Evolutionary conservation across 176 grass and related monocot species (phyloP).

Genomic region (Musa acuminata): DNA sequence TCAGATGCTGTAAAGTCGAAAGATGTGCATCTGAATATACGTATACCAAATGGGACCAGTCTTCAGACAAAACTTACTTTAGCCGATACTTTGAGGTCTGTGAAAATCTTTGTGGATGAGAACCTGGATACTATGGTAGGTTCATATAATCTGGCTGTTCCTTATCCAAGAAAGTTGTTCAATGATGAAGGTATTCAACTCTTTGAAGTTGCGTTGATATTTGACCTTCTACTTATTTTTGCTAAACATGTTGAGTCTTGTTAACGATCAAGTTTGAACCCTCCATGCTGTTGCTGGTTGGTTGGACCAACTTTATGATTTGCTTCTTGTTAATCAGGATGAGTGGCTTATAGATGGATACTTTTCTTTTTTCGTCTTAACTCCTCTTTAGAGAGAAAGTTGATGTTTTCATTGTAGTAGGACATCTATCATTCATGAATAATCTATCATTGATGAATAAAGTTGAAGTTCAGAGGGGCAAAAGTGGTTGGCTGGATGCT

Average conservation of each 20-base stretch:
- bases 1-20: constrained; percentile 38
- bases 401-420: neutral
- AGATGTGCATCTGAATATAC: constrained; percentile 68
- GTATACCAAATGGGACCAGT: constrained; percentile 67
- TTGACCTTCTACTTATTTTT: neutral
- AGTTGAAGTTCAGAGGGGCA: neutral
- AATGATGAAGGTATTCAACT: constrained; percentile 51
- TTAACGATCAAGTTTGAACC: neutral
- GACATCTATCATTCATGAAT: neutral
- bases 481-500: neutral
- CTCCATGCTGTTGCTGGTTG: neutral
- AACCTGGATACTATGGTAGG: constrained; percentile 28
- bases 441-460: neutral
- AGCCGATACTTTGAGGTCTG: constrained; percentile 51
- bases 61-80: constrained; percentile 70
- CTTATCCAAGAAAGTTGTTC: constrained; percentile 88
- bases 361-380: neutral
- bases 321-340: neutral
- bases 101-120: constrained; percentile 72
- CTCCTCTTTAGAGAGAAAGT: neutral
- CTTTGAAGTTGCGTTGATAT: neutral
- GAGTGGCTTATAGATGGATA: neutral
- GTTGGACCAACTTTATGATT: neutral
- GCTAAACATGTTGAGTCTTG: neutral
- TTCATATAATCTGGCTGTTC: constrained; percentile 69